Conservation (phyloP, 768 basidiomycete genomes). For the Collybia nuda region DNA sequence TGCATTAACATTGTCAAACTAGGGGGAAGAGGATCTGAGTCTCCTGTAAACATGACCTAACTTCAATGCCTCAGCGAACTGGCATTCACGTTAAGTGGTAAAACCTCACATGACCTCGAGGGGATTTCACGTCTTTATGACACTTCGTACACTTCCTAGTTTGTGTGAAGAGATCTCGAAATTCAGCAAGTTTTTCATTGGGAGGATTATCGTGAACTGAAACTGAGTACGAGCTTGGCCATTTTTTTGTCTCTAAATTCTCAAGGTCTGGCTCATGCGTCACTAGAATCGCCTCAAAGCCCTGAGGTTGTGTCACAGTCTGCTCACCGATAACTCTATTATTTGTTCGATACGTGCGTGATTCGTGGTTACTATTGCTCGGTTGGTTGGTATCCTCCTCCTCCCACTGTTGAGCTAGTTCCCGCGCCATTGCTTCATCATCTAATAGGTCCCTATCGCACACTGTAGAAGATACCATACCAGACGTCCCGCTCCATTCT, state of each 20-base stretch:
- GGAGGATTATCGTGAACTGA: constrained; percentile 17
- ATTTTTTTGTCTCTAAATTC: neutral
- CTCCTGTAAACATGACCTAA: constrained; percentile 27
- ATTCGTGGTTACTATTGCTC: neutral
- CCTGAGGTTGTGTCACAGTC: too few species aligned
- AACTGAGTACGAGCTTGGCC: constrained; percentile 2
- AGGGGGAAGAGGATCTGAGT: constrained; percentile 21
- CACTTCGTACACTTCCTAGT: constrained; percentile 38
- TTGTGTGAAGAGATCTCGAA: constrained; percentile 34
- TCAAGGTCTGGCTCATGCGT: neutral
- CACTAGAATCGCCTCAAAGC: neutral
- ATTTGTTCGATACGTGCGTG: too few species aligned
- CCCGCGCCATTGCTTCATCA: constrained; percentile 36
- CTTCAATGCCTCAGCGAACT: neutral
- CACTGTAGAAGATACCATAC: constrained; percentile 10
- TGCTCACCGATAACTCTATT: too few species aligned
- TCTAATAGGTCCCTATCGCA: constrained; percentile 22
- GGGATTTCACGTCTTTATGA: constrained; percentile 29
- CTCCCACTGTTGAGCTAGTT: constrained; percentile 40
- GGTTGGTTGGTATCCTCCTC: constrained; percentile 12
- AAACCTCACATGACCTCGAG: constrained; percentile 42
- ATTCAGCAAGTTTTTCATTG: constrained; percentile 29
- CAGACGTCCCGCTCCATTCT: constrained; percentile 15
- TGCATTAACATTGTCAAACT: constrained; percentile 38
- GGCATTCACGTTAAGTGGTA: neutral